Percentiles rank a stretch among this genome's conserved stretches.
Evolutionary conservation across 202 grass and related monocot genomes (phyloP).

Genomic region (Zizania palustris): DNA sequence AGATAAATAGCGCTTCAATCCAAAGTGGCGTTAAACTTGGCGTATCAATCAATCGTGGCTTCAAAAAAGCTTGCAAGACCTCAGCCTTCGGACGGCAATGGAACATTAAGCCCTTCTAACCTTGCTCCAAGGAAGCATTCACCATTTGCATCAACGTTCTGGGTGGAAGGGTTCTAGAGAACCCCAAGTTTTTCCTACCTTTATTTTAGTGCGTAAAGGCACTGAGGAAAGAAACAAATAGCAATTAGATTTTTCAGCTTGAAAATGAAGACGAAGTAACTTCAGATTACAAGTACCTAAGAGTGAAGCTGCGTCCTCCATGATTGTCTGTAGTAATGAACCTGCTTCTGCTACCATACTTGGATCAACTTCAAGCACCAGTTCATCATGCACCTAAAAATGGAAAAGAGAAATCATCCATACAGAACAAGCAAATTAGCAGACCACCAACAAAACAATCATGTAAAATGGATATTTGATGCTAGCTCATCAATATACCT

Average conservation of each 20-base stretch:
- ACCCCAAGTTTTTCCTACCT: constrained; percentile 91
- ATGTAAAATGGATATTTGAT: constrained; percentile 35
- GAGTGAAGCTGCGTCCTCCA: constrained; percentile 85
- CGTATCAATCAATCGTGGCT: not conserved
- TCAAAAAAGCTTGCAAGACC: constrained; percentile 14
- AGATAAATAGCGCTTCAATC: constrained; percentile 1
- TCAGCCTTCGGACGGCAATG: not conserved
- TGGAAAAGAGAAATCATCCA: constrained; percentile 29
- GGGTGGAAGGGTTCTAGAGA: constrained; percentile 69
- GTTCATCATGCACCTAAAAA: constrained; percentile 87
- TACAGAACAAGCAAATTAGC: not conserved
- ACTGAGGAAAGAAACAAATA: constrained; percentile 61
- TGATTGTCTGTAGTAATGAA: constrained; percentile 73
- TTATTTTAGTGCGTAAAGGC: constrained; percentile 84
- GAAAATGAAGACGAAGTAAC: constrained; percentile 1
- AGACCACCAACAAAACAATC: constrained; percentile 9
- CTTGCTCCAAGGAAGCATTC: constrained; percentile 6
- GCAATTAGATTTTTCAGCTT: constrained; percentile 34
- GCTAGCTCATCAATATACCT: constrained; percentile 45
- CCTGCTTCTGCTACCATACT: constrained; percentile 54
- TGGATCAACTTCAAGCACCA: constrained; percentile 84
- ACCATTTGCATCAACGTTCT: constrained; percentile 48
- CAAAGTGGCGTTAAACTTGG: not conserved
- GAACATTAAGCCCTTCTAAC: not conserved
- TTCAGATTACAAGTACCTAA: constrained; percentile 54